Base-by-base conservation (phyloP, 164 flowering plant genomes). In the Piper betle region DNA sequence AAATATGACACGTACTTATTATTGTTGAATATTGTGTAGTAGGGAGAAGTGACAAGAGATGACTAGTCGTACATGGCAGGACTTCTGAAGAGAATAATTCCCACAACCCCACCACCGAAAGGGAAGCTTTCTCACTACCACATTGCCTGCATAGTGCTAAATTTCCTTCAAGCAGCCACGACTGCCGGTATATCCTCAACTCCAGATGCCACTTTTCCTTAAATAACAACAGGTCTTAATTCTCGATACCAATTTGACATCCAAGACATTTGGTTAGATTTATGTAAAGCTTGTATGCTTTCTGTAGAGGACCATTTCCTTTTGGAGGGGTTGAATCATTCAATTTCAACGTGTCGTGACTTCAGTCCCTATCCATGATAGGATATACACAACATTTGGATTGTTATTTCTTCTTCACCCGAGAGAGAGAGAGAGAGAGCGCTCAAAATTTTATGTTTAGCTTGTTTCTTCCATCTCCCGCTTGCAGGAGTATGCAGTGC, bases 81-180 rank as follows among this genome's bases (percentile, higher is more conserved):
- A 57, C 42, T 38, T 41, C n/a, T 37, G 60, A 12, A 15, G 60
- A 39, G 46, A 58, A 58, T 39, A 17, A 58, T 33, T 58, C 60
- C 60, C 20, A 19, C 60, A 38, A 57, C 42, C 60, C 60, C 60
- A 58, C 60, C 39, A 57, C 60, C 60, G 46, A 58, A 58, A 58
- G 60, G 41, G 18, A 38, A 39, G 46, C 46, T 1, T 53, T 7
- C 13, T 53, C 7, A n/a, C 4, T 15, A n/a, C 5, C 4, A 4
- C 1, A 43, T 1, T 43, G 50, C 2, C 50, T 43, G 50, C 4
- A 43, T n/a, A 43, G 12, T 8, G 50, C 50, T 43, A 43, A 43
- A 43, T 43, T 43, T 15, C 50, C 50, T 15, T 41, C 9, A 3
- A 43, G 50, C 50, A 43, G 50, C 50, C 50, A 43, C 43, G 43